A percentile compares a stretch with the other conserved stretches of the same genome.
Conservation (phyloP, 805 yeast species). For the Nakazawaea wyomingensis region DNA sequence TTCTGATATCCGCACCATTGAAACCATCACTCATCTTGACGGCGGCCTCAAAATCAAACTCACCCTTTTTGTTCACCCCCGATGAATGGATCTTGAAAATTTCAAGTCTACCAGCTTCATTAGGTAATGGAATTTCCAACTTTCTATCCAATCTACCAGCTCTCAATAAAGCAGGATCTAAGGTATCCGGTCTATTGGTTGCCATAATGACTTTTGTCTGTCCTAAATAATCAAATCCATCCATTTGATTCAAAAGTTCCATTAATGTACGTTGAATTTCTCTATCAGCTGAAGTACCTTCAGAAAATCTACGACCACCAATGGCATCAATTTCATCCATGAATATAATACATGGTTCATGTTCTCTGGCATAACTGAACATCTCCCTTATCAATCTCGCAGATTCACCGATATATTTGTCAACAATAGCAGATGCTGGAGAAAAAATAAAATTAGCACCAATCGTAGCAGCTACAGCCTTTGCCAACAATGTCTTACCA, state of each 20-base stretch:
- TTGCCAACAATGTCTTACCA: slow-evolving; percentile 92
- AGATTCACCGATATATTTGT: slow-evolving; percentile 95
- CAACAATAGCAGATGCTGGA: slow-evolving; percentile 98
- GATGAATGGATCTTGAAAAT: slow-evolving; percentile 90
- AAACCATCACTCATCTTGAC: slow-evolving; percentile 99
- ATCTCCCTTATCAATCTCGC: slow-evolving; percentile 95
- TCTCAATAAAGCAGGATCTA: slow-evolving; percentile 94
- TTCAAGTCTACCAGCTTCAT: slow-evolving; percentile 92
- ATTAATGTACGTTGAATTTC: slow-evolving; percentile 96
- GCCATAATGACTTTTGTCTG: slow-evolving; percentile 98
- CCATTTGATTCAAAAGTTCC: slow-evolving; percentile 98
- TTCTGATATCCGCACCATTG: slow-evolving; percentile 97
- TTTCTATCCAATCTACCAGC: slow-evolving; percentile 97
- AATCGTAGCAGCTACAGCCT: slow-evolving; percentile 97
- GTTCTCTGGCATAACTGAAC: slow-evolving; percentile 97
- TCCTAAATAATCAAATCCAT: slow-evolving; percentile 94
- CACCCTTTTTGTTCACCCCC: slow-evolving; percentile 84
- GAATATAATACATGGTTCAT: slow-evolving; percentile 95
- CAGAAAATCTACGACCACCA: slow-evolving; percentile 96
- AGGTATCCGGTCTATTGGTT: slow-evolving; percentile 97
- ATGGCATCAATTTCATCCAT: slow-evolving; percentile 99
- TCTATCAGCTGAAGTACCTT: slow-evolving; percentile 98
- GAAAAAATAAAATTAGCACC: slow-evolving; percentile 97
- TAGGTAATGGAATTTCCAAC: slow-evolving; percentile 92
- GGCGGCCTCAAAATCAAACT: slow-evolving; percentile 93